Conservation (phyloP, 2,329 filamentous ascomycete species). For the Ascochyta pisi region DNA sequence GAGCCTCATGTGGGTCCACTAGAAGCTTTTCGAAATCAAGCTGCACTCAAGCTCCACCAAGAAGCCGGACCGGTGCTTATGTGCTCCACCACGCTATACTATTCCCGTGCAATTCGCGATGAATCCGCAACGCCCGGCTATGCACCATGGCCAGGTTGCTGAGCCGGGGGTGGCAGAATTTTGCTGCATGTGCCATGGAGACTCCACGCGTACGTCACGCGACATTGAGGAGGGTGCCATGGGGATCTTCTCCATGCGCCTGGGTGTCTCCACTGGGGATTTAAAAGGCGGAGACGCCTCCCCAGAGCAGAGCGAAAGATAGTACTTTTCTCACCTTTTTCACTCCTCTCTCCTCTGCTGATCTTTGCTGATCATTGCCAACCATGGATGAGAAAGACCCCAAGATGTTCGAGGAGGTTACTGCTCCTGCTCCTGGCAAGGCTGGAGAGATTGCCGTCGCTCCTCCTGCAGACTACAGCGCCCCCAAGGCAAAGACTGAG, state of each 20-base stretch:
- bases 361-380: slow-evolving; percentile 23
- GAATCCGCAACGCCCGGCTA: slow-evolving; percentile 27
- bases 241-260: slow-evolving; percentile 36
- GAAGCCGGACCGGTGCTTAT: slow-evolving; percentile 32
- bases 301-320: slow-evolving; percentile 13
- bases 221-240: slow-evolving; percentile 22
- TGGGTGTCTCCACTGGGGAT: slow-evolving; percentile 30
- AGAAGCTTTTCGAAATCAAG: slow-evolving; percentile 38
- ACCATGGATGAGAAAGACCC: slow-evolving; percentile 40
- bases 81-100: slow-evolving; percentile 26
- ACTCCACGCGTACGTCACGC: slow-evolving; percentile 19
- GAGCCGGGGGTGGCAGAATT: slow-evolving; percentile 24
- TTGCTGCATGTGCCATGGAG: slow-evolving; percentile 23
- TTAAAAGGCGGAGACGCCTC: slow-evolving; percentile 32
- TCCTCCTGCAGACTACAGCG: slow-evolving; percentile 30
- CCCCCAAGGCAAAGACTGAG: slow-evolving; percentile 41
- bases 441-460: slow-evolving; percentile 32
- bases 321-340: slow-evolving; percentile 18
- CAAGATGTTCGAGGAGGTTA: slow-evolving; percentile 24
- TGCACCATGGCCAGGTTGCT: slow-evolving; percentile 21
- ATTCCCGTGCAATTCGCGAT: slow-evolving; percentile 17
- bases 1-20: slow-evolving; percentile 40
- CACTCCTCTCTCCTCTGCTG: slow-evolving; percentile 7
- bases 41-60: slow-evolving; percentile 39
- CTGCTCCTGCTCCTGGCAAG: slow-evolving; percentile 13